Base-by-base conservation (phyloP, 2,329 filamentous ascomycete genomes). In the Fusarium denticulatum region DNA sequence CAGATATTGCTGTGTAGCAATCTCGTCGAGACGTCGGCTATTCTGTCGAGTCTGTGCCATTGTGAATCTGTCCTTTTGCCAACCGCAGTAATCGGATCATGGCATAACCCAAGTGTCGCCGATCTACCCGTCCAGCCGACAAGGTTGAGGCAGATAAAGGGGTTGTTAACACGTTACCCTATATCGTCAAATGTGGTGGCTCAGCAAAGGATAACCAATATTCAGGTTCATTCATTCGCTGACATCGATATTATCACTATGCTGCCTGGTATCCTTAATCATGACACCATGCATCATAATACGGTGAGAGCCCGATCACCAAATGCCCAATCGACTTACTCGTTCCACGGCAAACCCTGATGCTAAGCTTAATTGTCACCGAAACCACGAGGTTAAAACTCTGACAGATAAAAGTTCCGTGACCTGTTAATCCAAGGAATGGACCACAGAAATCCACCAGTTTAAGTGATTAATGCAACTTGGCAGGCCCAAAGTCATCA, bases 81-180 rank as follows among this genome's bases (percentile, higher is more conserved):
- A 14, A 24, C 45, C 67, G 37, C 18, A 49, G 42, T 43, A 40
- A n/a, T 56, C 50, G 32, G 39, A 40, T 53, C 43, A 46, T 69
- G 24, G 24, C 32, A 36, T 24, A 57, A 26, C 37, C 30, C 15
- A 39, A 39, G 49, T 46, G 64, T 49, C 64, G 64, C 69, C 55
- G 69, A 72, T 73, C 69, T 70, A 70, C 62, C 69, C 50, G 69
- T 66, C 55, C 24, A 43, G 40, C 42, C 28, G 46, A 63, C 43
- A 39, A 58, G 34, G 42, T 60, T 34, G 47, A 34, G 30, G 24
- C 7, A n/a, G 55, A 26, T 9, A 64, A 52, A 53, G 50, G 67
- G 39, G 50, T n/a, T 32, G 11, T 43, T 15, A 24, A 18, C 26
- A 65, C n/a, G 22, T 52, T 53, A 67, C 36, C 39, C 47, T 49